Base-by-base conservation (phyloP, 2,329 filamentous ascomycete genomes). In the Epichloe hybrida region DNA sequence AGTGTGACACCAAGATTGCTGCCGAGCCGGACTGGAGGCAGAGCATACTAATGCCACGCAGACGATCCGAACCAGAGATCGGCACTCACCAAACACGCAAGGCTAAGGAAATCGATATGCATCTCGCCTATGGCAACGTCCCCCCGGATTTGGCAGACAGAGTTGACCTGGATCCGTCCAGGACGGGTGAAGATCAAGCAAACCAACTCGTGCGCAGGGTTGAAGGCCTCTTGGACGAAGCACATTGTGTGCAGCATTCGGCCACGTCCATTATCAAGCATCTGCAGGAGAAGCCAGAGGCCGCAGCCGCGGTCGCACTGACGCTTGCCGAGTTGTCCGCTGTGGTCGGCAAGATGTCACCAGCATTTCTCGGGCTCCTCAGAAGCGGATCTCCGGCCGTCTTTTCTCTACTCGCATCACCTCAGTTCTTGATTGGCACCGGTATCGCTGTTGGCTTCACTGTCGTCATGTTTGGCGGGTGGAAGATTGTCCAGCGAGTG, bases 401-500 rank as follows among this genome's bases (percentile, higher is more conserved):
- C 20, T 91, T 95, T 59, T 86, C 84, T 0, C 76, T 98, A 21
- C 78, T 98, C 3, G 83, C 88, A 0, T 90, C 85, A 51, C 93
- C 93, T 1, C 88, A 98, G 62, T 98, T 98, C 64, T 79, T 96
- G 55, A 95, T 98, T 59, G 89, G 89, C 4, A 88, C 87, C 0
- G 87, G 90, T 42, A 81, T 95, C 13, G 88, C 86, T 0, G 82
- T 95, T 0, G 93, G 93, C 13, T 83, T 95, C n/a, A 97, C 93
- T 0, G 83, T 97, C 8, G 88, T 98, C 60, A 90, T 93, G 65
- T 88, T 98, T 53, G 93, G 93, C 50, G 91, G 93, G 5, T 97
- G 88, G 78, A 97, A 95, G 70, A 96, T 98, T 65, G 83, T 98
- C 69, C 94, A 96, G 74, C 84, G 82, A 59, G 87, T 97, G 57